Base-by-base conservation (phyloP, 306 rosid genomes). In the Adenanthera pavonina region DNA sequence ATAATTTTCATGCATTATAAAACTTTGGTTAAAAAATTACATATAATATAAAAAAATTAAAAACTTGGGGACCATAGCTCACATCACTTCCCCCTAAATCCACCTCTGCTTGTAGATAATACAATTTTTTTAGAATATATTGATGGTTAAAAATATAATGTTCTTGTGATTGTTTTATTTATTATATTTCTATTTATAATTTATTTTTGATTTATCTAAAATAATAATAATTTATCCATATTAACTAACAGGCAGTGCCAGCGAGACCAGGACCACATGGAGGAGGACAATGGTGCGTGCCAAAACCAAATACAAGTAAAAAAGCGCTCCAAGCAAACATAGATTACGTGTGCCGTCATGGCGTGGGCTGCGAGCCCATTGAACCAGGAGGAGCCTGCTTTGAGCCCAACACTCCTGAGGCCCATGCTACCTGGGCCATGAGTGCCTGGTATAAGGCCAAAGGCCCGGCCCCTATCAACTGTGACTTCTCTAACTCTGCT, bases 371-470 rank as follows among this genome's bases (percentile, higher is more conserved):
- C 75, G 78, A 8, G 53, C 92, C 95, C 68, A 85, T 92, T 30
- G 88, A 87, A 74, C 72, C 91, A 0, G 94, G 97, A 3, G 94
- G 98, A 14, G 47, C 72, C 13, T 95, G 99, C 80, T 92, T 38
- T 53, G 57, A 77, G 4, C 78, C 92, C 12, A 79, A 88, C 69
- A 78, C 85, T 1, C 1, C 89, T 14, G 66, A 65, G 47, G 67
- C 90, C 1, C 86, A 87, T 12, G 96, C 99, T 0, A 78, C 97
- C 0, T 95, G 79, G 64, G 87, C 87, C 41, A 95, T 95, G 98
- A 90, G 86, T 74, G 84, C 97, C 0, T 95, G 77, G 72, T 95
- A 83, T 16, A 92, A 92, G 12, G 80, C 81, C 84, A 57, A 78
- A 12, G 99, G 97, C 2, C 88, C 85, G 65, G 53, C 86, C 34